These are phyloP conservation scores for Talaromyces sp. DNA, from an alignment of 2,329 filamentous ascomycete genomes.

Conservation along the genomic window DNA sequence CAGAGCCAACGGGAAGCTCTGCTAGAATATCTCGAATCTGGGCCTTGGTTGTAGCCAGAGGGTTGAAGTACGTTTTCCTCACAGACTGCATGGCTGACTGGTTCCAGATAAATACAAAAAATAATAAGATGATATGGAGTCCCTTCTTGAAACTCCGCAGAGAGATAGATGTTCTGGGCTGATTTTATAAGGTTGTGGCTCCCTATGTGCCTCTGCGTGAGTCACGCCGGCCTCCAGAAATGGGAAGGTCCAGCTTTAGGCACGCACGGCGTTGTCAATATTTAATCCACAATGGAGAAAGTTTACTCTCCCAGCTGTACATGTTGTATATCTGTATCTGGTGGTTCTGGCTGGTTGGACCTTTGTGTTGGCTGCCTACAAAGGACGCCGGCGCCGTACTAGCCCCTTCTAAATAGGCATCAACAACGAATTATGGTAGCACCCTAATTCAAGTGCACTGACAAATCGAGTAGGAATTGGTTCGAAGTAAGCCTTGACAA, in stretches of 20 bases:
- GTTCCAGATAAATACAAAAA: not conserved
- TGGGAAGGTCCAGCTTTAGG: not conserved
- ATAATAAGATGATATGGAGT: too few relatives aligned
- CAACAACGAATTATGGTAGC: not conserved
- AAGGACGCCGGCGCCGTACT: not conserved
- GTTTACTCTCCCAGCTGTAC: not conserved
- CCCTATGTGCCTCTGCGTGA: not conserved
- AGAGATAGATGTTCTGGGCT: not conserved
- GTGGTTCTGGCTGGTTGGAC: not conserved
- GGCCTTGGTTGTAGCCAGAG: slow-evolving; percentile 13
- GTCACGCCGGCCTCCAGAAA: not conserved
- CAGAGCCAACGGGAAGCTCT: slow-evolving; percentile 12
- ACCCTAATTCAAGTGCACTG: not conserved
- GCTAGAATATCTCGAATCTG: slow-evolving; percentile 11
- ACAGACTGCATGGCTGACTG: slow-evolving; percentile 8
- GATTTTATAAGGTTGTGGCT: not conserved
- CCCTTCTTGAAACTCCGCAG: not conserved
- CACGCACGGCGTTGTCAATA: not conserved
- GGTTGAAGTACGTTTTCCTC: slow-evolving; percentile 15
- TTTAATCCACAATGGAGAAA: too few relatives aligned
- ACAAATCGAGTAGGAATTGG: not conserved
- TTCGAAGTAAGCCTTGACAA: too few relatives aligned
- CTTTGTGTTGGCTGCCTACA: not conserved
- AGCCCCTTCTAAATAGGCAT: not conserved
- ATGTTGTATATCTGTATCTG: not conserved